phyloP scores from a whole-genome alignment of 192 early-diverging fungal genomes.

The Coemansia sp. region DNA sequence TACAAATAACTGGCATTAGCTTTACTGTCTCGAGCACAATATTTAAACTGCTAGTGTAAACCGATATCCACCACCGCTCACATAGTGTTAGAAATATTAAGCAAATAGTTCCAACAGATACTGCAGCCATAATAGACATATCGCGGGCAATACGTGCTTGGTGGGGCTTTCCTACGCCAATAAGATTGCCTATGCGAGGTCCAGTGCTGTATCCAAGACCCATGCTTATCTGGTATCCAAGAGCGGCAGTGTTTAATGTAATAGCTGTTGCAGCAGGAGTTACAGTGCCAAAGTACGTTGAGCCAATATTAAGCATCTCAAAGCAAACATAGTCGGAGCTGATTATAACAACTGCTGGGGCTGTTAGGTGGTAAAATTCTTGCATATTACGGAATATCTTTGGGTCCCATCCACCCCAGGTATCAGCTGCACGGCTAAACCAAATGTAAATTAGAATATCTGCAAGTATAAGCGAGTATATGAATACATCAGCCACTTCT shows the following conservation, averaged over 20 bases:
- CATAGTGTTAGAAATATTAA: conserved; percentile 10
- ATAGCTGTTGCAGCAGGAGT: conserved; percentile 75
- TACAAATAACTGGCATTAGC: conserved; percentile 70
- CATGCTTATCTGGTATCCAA: conserved; percentile 67
- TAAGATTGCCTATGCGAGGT: conserved; percentile 73
- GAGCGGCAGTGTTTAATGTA: conserved; percentile 61
- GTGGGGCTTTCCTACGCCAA: conserved; percentile 58
- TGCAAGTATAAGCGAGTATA: conserved; percentile 72
- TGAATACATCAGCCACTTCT: conserved; percentile 72
- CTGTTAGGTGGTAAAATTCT: conserved; percentile 65
- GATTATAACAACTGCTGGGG: conserved; percentile 79
- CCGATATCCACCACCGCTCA: conserved; percentile 32
- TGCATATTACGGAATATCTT: conserved; percentile 62
- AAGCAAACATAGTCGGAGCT: conserved; percentile 82
- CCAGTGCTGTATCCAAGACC: conserved; percentile 72
- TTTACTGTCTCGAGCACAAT: conserved; percentile 68
- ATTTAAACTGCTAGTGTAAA: conserved; percentile 63
- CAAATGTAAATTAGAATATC: conserved; percentile 65
- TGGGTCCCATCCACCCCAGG: conserved; percentile 83
- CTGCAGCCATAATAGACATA: conserved; percentile 54
- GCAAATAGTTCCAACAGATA: conserved; percentile 46
- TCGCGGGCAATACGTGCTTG: conserved; percentile 63
- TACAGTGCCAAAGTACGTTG: conserved; percentile 63
- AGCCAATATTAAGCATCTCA: conserved; percentile 66
- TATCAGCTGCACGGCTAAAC: conserved; percentile 56